Evolutionary conservation across 805 yeast species (phyloP).

Genomic region (Komagataella kurtzmanii): DNA sequence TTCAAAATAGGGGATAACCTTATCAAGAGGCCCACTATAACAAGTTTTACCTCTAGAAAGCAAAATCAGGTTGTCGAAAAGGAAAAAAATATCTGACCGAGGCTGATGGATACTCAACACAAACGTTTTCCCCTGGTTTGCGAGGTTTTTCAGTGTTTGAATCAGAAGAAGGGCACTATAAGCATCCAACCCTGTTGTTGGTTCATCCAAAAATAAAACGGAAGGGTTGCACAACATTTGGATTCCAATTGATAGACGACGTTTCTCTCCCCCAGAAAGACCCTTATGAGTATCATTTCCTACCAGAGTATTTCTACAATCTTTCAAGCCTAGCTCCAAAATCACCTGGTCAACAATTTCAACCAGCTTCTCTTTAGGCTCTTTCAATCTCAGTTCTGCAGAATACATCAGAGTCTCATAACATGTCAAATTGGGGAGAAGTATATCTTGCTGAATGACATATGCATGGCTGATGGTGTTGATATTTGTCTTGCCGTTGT

Average conservation of each 20-base stretch:
- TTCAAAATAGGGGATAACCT: conserved; percentile 34
- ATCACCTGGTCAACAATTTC: conserved; percentile 47
- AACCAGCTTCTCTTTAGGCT: conserved; percentile 25
- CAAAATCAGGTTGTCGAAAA: conserved; percentile 57
- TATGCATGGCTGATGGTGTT: conserved; percentile 35
- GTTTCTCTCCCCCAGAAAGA: conserved; percentile 75
- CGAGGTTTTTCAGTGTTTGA: conserved; percentile 43
- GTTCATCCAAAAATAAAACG: conserved; percentile 69
- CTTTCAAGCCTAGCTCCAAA: conserved; percentile 50
- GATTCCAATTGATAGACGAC: conserved; percentile 66
- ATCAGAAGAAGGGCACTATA: conserved; percentile 58
- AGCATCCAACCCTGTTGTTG: conserved; percentile 81
- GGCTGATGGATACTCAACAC: conserved; percentile 79
- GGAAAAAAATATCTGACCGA: conserved; percentile 55
- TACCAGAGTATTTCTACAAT: conserved; percentile 45
- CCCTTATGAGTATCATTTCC: conserved; percentile 42
- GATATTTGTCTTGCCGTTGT: conserved; percentile 22
- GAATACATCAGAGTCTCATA: conserved; percentile 58
- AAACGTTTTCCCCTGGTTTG: conserved; percentile 52
- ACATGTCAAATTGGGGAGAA: conserved; percentile 60
- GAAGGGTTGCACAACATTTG: conserved; percentile 71
- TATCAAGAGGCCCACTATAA: conserved; percentile 29
- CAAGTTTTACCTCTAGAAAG: conserved; percentile 46
- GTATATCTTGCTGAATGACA: conserved; percentile 62
- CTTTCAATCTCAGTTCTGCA: conserved; percentile 56